phyloP scores from a whole-genome alignment of 2,329 filamentous ascomycete species.

The Microdochium bolleyi region DNA sequence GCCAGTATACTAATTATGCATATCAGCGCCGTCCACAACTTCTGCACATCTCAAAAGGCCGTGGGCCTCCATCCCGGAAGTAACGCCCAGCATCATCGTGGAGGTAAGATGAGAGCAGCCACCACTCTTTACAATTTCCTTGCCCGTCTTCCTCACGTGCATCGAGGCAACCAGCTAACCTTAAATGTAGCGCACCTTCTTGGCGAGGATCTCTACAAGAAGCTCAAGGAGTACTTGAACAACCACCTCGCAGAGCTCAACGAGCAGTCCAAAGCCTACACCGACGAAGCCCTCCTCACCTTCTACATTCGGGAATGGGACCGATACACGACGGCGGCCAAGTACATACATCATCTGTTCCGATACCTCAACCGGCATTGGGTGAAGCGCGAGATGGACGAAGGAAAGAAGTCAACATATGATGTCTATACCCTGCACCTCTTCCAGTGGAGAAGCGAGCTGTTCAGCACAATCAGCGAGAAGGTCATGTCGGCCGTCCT shows the following conservation, averaged over 20 bases:
- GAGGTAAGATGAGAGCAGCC: conserved; percentile 42
- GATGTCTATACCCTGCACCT: conserved; percentile 96
- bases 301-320: conserved; percentile 98
- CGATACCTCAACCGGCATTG: conserved; percentile 94
- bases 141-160: background rate
- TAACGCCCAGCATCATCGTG: conserved; percentile 53
- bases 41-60: conserved; percentile 96
- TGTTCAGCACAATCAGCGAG: conserved; percentile 75
- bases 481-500: conserved; percentile 95
- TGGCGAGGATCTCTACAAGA: conserved; percentile 91
- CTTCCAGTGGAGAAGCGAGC: conserved; percentile 88
- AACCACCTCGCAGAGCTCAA: conserved; percentile 67
- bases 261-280: conserved; percentile 66
- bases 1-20: conserved; percentile 23
- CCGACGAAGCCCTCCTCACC: conserved; percentile 79
- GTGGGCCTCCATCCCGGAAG: conserved; percentile 45
- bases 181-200: conserved; percentile 68
- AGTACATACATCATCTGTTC: conserved; percentile 97
- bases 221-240: conserved; percentile 79
- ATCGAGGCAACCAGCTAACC: conserved; percentile 9
- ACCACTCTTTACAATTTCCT: background rate
- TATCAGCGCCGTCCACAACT: conserved; percentile 84
- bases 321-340: conserved; percentile 88
- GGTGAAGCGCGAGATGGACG: conserved; percentile 98
- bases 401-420: conserved; percentile 96